A percentile compares a stretch with the other conserved stretches of the same genome.
phyloP scores from a whole-genome alignment of 768 basidiomycete genomes.

The Pleurotus tuber-regium region DNA sequence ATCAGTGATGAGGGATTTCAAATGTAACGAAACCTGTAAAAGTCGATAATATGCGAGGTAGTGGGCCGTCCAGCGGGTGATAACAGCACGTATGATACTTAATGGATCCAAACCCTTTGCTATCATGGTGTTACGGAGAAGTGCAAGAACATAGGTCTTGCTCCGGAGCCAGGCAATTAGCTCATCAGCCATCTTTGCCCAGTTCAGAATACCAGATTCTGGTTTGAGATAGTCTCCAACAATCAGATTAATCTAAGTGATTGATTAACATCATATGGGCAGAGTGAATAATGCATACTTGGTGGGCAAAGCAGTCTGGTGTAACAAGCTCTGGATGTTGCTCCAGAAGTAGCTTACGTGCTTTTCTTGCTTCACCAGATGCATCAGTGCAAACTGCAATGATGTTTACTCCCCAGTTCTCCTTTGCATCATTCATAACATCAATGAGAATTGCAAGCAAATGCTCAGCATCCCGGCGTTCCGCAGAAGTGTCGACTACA shows the following conservation, averaged over 20 bases:
- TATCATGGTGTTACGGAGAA: constrained; percentile 24
- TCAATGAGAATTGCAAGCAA: constrained; percentile 25
- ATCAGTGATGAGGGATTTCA: constrained; percentile 18
- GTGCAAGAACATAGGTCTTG: constrained; percentile 30
- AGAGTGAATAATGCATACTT: constrained; percentile 8
- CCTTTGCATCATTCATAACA: constrained; percentile 15
- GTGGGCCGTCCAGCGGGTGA: constrained; percentile 35
- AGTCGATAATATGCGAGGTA: constrained; percentile 30
- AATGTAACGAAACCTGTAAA: constrained; percentile 19
- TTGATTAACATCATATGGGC: not conserved
- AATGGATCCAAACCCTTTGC: constrained; percentile 5
- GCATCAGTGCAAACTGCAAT: constrained; percentile 29
- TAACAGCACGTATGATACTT: constrained; percentile 29
- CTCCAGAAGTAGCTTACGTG: constrained; percentile 11
- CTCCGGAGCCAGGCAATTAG: constrained; percentile 38
- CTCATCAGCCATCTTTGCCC: constrained; percentile 26
- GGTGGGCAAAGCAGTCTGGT: constrained; percentile 22
- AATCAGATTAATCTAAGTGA: constrained; percentile 34
- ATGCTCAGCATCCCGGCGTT: too few relatives aligned
- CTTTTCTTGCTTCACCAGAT: constrained; percentile 20
- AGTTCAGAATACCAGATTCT: constrained; percentile 17
- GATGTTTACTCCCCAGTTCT: constrained; percentile 19
- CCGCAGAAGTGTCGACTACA: constrained; percentile 28
- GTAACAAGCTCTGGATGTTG: constrained; percentile 16
- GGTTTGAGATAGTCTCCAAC: constrained; percentile 36